These are phyloP conservation scores for Raphanus raphanistrum DNA, from an alignment of 345 rosid genomes.

Conservation along the genomic window DNA sequence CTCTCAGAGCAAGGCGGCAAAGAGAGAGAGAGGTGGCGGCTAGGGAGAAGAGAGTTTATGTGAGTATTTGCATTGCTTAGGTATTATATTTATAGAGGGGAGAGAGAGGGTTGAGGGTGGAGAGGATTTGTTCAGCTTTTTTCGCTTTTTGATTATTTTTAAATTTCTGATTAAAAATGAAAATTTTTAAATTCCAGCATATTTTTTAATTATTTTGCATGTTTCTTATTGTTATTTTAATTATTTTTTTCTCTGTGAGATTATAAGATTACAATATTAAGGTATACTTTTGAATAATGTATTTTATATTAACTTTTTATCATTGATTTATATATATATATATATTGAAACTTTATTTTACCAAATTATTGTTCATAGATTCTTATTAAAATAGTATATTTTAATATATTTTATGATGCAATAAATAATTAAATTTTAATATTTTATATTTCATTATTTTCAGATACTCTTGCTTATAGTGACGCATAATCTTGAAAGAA, in stretches of 20 bases:
- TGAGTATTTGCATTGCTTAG: not conserved
- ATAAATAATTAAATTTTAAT: too few species aligned
- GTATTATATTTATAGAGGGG: not conserved
- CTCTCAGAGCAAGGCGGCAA: not conserved
- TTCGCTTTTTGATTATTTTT: not conserved
- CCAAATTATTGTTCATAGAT: too few species aligned
- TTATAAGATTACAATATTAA: too few species aligned
- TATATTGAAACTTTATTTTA: too few species aligned
- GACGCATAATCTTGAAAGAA: not conserved
- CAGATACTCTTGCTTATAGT: too few species aligned
- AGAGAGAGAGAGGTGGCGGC: not conserved
- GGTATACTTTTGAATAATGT: too few species aligned
- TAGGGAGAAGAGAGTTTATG: not conserved
- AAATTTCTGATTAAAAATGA: not conserved
- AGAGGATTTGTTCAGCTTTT: not conserved
- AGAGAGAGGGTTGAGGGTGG: not conserved
- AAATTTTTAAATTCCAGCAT: not conserved
- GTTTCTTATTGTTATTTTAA: not conserved
- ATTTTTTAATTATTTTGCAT: not conserved
- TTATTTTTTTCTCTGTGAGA: not conserved
- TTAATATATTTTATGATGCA: not conserved
- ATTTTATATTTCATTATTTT: not conserved
- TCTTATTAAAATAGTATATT: not conserved
- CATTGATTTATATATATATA: too few species aligned
- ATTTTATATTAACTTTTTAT: too few species aligned